Evolutionary conservation across 108 stramenopile genomes (phyloP), one percentile per base, ranked within the genome.

Genomic region (Cyclotella distinguenda): DNA sequence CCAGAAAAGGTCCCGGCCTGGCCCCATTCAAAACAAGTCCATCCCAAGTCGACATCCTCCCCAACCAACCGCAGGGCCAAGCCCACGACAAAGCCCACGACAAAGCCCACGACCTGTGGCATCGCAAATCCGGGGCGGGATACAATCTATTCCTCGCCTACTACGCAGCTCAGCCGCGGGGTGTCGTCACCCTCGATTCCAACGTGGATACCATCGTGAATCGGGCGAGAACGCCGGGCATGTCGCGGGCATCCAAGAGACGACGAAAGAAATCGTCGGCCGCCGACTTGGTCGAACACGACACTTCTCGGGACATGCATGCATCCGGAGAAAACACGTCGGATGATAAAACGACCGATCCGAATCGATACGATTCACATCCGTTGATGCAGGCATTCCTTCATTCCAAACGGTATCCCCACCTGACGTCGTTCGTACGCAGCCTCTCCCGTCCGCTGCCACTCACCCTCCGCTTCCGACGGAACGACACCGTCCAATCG

Each of bases 191-290:
- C 11, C 42, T 25, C 19, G 59, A 22, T 2, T 43, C 25, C 32
- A 39, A 42, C 39, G 21, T 28, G 44, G 32, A 32, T 22, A 19
- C 16, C 16, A 22, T 12, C 28, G 27, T 57, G 22, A 28, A 21
- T 38, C 32, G 12, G 4, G 18, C 42, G 31, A 13, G 21, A 12
- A 43, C 10, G 43, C 15, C 31, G 6, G 86, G 89, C 23, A 66
- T 74, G 60, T 88, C 90, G 11, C 71, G 87, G 27, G 90, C 87
- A 6, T 68, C 84, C 15, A 83, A 81, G 33, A 77, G 82, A 57
- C 70, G 76, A 23, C 78, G 77, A 63, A 88, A 81, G 70, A 78
- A n/a, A n/a, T n/a, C n/a, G n/a, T n/a, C n/a, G n/a, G n/a, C n/a
- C n/a, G n/a, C n/a, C n/a, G n/a, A n/a, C n/a, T n/a, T n/a, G n/a